Evolutionary conservation across 352 stramenopile genomes (phyloP).

Genomic region (Lagenidium giganteum): DNA sequence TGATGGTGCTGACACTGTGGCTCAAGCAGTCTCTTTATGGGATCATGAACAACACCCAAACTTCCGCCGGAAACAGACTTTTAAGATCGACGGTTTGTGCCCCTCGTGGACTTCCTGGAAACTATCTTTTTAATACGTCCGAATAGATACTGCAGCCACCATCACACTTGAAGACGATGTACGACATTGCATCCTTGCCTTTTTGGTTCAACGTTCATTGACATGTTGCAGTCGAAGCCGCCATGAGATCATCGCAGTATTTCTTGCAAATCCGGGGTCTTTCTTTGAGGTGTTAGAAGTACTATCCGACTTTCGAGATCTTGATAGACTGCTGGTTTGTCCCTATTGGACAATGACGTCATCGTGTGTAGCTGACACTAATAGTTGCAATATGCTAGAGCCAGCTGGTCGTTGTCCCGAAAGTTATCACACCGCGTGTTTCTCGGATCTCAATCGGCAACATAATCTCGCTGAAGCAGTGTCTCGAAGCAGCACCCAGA

Average conservation of each 20-base stretch:
- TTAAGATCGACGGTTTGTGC: constrained; percentile 65
- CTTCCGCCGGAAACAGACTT: constrained; percentile 66
- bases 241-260: constrained; percentile 65
- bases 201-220: neutral
- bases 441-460: constrained; percentile 72
- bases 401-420: constrained; percentile 76
- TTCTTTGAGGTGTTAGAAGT: constrained; percentile 82
- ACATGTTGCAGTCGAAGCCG: constrained; percentile 34
- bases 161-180: constrained; percentile 81
- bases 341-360: neutral
- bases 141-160: constrained; percentile 72
- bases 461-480: constrained; percentile 81
- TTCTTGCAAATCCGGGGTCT: constrained; percentile 74
- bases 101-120: neutral
- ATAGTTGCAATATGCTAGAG: constrained; percentile 23
- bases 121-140: neutral
- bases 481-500: constrained; percentile 57
- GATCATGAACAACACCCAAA: constrained; percentile 77
- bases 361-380: too few relatives aligned
- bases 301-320: constrained; percentile 60
- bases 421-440: constrained; percentile 60
- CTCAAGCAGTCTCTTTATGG: constrained; percentile 56
- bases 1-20: neutral
- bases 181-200: neutral
- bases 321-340: constrained; percentile 69